phyloP scores from a whole-genome alignment of 129 eudicot genomes.

The Solidago caesia region DNA sequence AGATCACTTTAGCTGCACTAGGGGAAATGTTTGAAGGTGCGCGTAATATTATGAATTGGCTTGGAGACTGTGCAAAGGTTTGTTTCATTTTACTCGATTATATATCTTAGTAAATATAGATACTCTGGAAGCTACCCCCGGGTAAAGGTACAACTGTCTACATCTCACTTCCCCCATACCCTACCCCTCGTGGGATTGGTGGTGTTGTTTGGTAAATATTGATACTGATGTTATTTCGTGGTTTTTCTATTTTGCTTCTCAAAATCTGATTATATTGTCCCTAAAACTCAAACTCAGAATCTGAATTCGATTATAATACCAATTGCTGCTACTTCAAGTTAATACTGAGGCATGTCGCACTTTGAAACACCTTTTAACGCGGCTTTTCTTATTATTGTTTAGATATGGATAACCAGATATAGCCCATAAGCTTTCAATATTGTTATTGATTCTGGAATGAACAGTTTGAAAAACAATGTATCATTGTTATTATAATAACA shows the following conservation, averaged over 20 bases:
- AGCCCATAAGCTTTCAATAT: background rate
- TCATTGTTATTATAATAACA: background rate
- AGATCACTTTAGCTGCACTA: conserved; percentile 79
- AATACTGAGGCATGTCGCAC: background rate
- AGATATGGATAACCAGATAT: background rate
- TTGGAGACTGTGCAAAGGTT: conserved; percentile 98
- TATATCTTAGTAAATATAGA: background rate
- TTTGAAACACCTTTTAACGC: background rate
- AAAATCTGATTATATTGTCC: background rate
- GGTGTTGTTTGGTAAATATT: no score
- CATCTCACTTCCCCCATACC: no score
- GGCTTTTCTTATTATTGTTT: background rate
- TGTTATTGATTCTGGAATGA: background rate
- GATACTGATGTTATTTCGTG: no score
- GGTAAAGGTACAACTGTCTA: background rate
- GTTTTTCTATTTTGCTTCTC: background rate
- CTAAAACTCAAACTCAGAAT: background rate
- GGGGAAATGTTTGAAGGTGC: conserved; percentile 97
- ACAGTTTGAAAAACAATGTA: background rate
- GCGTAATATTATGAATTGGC: conserved; percentile 91
- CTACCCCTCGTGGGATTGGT: no score
- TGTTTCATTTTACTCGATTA: conserved; percentile 24
- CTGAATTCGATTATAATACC: background rate
- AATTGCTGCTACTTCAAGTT: background rate
- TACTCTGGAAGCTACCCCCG: background rate